phyloP scores from a whole-genome alignment of 805 yeast species.

The Saccharomycopsis microspora region DNA sequence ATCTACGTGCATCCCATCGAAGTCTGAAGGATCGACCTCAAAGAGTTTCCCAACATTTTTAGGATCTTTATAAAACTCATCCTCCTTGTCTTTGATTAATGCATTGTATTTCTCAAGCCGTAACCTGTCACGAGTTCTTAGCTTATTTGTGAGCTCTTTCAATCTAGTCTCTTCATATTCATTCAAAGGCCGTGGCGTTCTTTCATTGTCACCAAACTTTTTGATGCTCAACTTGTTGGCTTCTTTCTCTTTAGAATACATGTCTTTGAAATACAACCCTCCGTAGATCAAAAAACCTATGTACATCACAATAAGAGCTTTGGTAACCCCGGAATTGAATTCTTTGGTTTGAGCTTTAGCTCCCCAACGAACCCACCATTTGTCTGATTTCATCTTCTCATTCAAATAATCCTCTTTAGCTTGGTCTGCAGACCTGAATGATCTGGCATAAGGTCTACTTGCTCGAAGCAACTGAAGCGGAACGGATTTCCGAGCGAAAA shows the following conservation, averaged over 20 bases:
- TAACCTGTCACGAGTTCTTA: constrained; percentile 53
- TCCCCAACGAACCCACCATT: constrained; percentile 36
- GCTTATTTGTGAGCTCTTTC: constrained; percentile 45
- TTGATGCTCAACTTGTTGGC: constrained; percentile 30
- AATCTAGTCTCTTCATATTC: constrained; percentile 58
- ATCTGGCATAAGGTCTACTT: too few relatives aligned
- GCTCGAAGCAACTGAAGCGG: too few relatives aligned
- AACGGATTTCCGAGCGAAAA: too few relatives aligned
- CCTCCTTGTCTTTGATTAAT: constrained; percentile 29
- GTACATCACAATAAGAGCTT: constrained; percentile 51
- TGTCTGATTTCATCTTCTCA: constrained; percentile 20
- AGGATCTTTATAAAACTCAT: constrained; percentile 9
- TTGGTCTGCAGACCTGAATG: constrained; percentile 7
- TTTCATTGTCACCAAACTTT: constrained; percentile 22
- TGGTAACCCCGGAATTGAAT: constrained; percentile 53
- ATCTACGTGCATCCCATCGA: constrained; percentile 14
- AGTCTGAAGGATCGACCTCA: constrained; percentile 12
- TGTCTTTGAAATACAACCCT: constrained; percentile 51
- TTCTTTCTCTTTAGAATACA: constrained; percentile 56
- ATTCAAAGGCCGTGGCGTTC: constrained; percentile 27
- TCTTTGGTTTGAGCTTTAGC: constrained; percentile 41
- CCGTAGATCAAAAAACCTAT: constrained; percentile 46
- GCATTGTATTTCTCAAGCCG: constrained; percentile 49
- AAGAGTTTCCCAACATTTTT: constrained; percentile 24
- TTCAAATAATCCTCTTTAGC: constrained; percentile 3